phyloP scores from a whole-genome alignment of 2,329 filamentous ascomycete species.

The Coleophoma cylindrospora region DNA sequence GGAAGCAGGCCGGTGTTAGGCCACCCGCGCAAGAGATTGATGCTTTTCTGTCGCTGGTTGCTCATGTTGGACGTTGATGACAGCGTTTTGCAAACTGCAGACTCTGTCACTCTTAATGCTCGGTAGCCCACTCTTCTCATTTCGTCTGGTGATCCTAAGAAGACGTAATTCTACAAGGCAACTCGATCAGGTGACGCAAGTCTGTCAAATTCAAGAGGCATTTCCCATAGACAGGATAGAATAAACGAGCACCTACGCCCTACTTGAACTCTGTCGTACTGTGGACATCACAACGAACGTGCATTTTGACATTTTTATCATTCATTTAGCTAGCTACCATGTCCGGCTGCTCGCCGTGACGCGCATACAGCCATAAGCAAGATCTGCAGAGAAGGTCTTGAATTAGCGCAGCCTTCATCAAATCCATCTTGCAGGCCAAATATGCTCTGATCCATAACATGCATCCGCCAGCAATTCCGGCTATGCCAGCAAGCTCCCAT shows the following conservation, averaged over 20 bases:
- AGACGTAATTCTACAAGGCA: too few relatives aligned
- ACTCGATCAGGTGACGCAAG: too few relatives aligned
- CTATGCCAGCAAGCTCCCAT: slow-evolving; percentile 7
- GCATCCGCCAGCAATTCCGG: background rate
- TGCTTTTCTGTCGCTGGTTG: slow-evolving; percentile 5
- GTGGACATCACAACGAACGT: background rate
- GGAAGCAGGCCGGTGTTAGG: slow-evolving; percentile 41
- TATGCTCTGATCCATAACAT: slow-evolving; percentile 1
- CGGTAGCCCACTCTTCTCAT: background rate
- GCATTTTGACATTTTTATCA: slow-evolving; percentile 16
- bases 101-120: too few relatives aligned
- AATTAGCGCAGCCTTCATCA: slow-evolving; percentile 8
- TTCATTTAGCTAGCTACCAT: slow-evolving; percentile 10
- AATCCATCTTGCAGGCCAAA: slow-evolving; percentile 9
- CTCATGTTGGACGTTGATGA: background rate
- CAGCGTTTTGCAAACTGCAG: too few relatives aligned
- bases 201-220: too few relatives aligned
- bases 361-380: slow-evolving; percentile 10
- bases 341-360: slow-evolving; percentile 3
- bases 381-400: slow-evolving; percentile 11
- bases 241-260: too few relatives aligned
- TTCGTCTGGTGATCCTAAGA: background rate
- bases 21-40: slow-evolving; percentile 67
- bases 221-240: too few relatives aligned
- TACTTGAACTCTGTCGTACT: too few relatives aligned